Base-by-base conservation (phyloP, 805 yeast genomes). In the Ogataea polymorpha region DNA sequence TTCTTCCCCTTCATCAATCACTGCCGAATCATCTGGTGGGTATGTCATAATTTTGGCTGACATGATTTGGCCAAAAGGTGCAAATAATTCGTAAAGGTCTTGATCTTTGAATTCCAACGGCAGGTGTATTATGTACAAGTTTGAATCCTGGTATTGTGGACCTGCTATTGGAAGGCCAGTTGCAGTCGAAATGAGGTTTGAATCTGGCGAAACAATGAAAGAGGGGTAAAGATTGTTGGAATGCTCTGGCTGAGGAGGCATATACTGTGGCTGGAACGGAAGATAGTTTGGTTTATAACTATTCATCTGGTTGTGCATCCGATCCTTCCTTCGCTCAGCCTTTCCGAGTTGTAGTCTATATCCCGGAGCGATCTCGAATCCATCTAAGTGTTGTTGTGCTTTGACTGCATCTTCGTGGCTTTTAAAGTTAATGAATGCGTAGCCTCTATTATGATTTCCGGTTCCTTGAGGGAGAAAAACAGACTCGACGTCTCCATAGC, bases 81-180 rank as follows among this genome's bases (percentile, higher is more conserved):
- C 51, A 53, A 77, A 79, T 41, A 71, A 61, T 3, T 62, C 56
- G 20, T 53, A 42, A 23, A 79, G 62, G 48, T 75, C 80, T 15
- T 72, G 67, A 58, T 85, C 88, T 37, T 66, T 68, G 58, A 81
- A 75, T 4, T 67, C 48, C 10, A 69, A 49, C 5, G 86, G 82
- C 28, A 86, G 62, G 54, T 79, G 78, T 45, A 79, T 82, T 25
- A 86, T 79, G 56, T 85, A 86, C 32, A 86, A 68, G 59, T 86
- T 86, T 5, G 88, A 78, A 51, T 82, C 88, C 56, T 81, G 88
- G 49, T 66, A 74, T 39, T 66, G 62, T 7, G 74, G 73, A 0
- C 74, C 73, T 3, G 74, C 72, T 7, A 70, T 53, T 13, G 72
- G 62, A 40, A 66, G 54, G n/a, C 72, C 64, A 5, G 62, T 51